Conservation (phyloP, 2,329 filamentous ascomycete species). For the Blastomyces percursus region DNA sequence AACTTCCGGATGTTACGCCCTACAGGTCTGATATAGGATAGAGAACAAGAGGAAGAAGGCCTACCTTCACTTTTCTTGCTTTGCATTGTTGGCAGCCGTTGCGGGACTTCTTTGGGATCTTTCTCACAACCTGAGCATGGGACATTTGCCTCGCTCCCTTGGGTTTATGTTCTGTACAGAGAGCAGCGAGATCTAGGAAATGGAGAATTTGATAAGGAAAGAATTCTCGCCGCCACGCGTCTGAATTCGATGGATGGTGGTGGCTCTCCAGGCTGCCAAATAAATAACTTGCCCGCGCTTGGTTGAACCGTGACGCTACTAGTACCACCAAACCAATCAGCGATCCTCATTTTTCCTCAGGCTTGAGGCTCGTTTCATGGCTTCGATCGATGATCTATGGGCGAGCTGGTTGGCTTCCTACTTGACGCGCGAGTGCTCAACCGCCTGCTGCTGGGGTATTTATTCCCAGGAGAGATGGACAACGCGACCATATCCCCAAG, state of each 20-base stretch:
- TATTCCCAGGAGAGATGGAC: too few species aligned
- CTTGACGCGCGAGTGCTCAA: too few species aligned
- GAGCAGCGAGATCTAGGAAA: too few species aligned
- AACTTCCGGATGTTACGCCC: neutral
- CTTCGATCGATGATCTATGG: too few species aligned
- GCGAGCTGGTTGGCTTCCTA: too few species aligned
- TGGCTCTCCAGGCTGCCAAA: neutral
- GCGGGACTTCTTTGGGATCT: slow-evolving; percentile 9
- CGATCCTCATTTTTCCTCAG: neutral
- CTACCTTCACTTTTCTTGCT: slow-evolving; percentile 14
- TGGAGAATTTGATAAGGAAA: neutral
- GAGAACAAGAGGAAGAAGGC: neutral
- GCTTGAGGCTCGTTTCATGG: too few species aligned
- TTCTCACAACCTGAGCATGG: neutral
- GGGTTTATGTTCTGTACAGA: neutral
- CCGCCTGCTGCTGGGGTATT: too few species aligned
- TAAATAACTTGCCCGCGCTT: neutral
- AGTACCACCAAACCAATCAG: neutral
- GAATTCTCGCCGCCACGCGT: neutral
- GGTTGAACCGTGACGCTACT: neutral
- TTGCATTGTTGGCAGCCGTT: slow-evolving; percentile 15
- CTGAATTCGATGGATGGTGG: neutral
- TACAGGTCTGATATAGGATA: neutral
- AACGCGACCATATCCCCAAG: too few species aligned
- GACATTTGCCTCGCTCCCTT: neutral